Percentiles rank a stretch among this genome's conserved stretches.
phyloP scores from a whole-genome alignment of 106 monocot species.

The Hemerocallis citrina region DNA sequence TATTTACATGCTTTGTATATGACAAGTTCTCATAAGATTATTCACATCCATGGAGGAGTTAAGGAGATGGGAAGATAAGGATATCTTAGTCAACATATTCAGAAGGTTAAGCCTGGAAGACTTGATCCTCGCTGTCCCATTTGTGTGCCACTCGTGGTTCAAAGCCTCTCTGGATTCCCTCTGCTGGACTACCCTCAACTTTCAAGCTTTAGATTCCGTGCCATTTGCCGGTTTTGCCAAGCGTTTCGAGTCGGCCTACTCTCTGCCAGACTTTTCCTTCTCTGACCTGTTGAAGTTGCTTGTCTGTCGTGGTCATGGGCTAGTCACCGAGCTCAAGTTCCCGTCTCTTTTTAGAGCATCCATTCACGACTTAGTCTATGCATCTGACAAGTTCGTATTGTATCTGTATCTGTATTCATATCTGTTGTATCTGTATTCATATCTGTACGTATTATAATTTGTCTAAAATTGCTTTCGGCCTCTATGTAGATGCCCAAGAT shows the following conservation, averaged over 20 bases:
- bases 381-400: constrained; percentile 2
- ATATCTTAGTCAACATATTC: constrained; percentile 24
- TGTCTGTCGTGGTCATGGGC: background rate
- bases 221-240: constrained; percentile 13
- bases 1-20: too few species aligned
- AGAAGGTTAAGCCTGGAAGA: constrained; percentile 8
- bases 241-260: background rate
- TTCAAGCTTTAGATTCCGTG: constrained; percentile 11
- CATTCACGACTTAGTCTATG: background rate
- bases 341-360: constrained; percentile 1
- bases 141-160: constrained; percentile 18
- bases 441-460: background rate
- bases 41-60: background rate
- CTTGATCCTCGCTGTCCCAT: background rate
- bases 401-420: background rate
- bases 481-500: constrained; percentile 5
- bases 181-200: constrained; percentile 20
- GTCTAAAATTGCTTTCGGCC: background rate
- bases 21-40: too few species aligned
- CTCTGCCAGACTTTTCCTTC: background rate
- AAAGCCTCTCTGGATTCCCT: constrained; percentile 10
- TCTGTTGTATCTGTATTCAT: background rate
- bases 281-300: constrained; percentile 4
- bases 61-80: constrained; percentile 23
- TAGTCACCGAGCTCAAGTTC: constrained; percentile 1